Evolutionary conservation across 1,284 basidiomycete species (phyloP).

Genomic region (Boletus sp.): DNA sequence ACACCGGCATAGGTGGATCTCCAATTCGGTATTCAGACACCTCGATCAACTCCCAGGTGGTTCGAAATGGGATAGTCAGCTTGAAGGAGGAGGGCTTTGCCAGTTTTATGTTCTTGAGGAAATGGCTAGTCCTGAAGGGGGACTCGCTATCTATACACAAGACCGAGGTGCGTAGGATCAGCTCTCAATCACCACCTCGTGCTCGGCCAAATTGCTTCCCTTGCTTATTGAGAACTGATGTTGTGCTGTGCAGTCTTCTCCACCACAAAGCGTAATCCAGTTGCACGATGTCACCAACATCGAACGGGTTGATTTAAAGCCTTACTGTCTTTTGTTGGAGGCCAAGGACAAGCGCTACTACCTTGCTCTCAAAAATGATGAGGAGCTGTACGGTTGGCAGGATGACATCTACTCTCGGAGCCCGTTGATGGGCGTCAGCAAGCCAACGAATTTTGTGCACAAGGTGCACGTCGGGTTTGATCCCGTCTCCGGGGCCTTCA

Average conservation of each 20-base stretch:
- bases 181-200: not conserved
- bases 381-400: constrained; percentile 95
- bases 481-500: constrained; percentile 89
- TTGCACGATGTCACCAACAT: constrained; percentile 83
- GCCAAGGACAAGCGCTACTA: constrained; percentile 78
- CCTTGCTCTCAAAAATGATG: constrained; percentile 85
- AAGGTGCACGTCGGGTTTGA: constrained; percentile 98
- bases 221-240: constrained; percentile 3
- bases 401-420: constrained; percentile 94
- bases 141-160: constrained; percentile 84
- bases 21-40: constrained; percentile 56
- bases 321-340: constrained; percentile 85
- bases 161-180: constrained; percentile 71
- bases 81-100: constrained; percentile 90
- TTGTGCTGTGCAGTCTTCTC: constrained; percentile 47
- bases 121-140: constrained; percentile 87
- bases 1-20: constrained; percentile 73
- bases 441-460: constrained; percentile 96
- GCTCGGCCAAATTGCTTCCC: not conserved
- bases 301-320: constrained; percentile 89
- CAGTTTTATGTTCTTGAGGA: constrained; percentile 90
- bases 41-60: constrained; percentile 40
- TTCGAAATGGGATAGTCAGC: constrained; percentile 68
- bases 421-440: constrained; percentile 89
- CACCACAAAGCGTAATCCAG: constrained; percentile 62